Evolutionary conservation across 2,329 filamentous ascomycete genomes (phyloP).

Genomic region (Aspergillus sp.): DNA sequence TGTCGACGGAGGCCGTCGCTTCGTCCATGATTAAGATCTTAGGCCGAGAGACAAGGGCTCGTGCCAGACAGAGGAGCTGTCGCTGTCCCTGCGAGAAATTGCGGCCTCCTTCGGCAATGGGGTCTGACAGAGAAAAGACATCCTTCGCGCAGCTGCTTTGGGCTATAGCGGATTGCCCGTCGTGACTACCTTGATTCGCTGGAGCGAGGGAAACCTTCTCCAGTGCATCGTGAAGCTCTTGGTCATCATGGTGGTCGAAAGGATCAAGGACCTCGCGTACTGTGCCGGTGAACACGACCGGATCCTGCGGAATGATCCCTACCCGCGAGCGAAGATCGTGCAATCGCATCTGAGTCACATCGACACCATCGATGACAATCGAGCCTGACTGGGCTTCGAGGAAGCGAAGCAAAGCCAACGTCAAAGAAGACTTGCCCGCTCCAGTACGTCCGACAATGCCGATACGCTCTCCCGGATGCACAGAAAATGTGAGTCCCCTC

Average conservation of each 20-base stretch:
- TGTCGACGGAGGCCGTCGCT: constrained; percentile 73
- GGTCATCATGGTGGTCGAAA: constrained; percentile 66
- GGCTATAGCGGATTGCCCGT: constrained; percentile 42
- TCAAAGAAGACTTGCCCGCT: constrained; percentile 73
- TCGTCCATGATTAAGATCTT: constrained; percentile 78
- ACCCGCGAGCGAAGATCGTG: constrained; percentile 68
- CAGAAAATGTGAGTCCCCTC: constrained; percentile 64
- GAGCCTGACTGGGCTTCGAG: constrained; percentile 65
- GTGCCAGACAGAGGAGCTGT: constrained; percentile 71
- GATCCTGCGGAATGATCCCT: constrained; percentile 78
- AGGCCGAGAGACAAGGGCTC: constrained; percentile 67
- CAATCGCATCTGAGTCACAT: constrained; percentile 69
- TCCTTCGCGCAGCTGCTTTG: background rate
- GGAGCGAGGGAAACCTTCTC: constrained; percentile 50
- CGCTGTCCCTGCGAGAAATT: constrained; percentile 75
- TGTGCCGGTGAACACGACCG: constrained; percentile 75
- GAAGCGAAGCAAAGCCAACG: constrained; percentile 74
- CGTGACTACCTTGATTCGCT: constrained; percentile 3
- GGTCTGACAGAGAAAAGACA: constrained; percentile 28
- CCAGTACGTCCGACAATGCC: constrained; percentile 78
- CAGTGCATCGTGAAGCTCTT: constrained; percentile 66
- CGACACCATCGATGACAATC: constrained; percentile 69
- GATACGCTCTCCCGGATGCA: constrained; percentile 66
- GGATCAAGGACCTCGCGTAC: constrained; percentile 73
- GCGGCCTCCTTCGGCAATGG: constrained; percentile 67